A percentile compares a stretch with the other conserved stretches of the same genome.
Conservation (phyloP, 2,329 filamentous ascomycete genomes). For the Colletotrichum australisinense region DNA sequence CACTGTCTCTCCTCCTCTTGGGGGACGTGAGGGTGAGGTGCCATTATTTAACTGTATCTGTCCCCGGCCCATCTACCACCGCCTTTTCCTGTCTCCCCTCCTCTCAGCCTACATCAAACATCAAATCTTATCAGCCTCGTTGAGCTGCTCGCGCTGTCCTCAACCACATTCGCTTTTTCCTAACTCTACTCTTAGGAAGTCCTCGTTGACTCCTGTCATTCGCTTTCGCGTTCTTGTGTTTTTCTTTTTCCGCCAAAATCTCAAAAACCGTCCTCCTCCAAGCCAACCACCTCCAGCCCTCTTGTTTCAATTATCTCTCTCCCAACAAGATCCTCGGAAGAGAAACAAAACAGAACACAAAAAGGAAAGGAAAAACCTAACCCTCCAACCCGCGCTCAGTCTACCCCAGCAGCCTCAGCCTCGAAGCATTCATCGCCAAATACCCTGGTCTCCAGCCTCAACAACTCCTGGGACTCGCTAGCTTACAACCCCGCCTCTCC, state of each 20-base stretch:
- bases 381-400: not conserved
- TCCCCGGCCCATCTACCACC: conserved; percentile 51
- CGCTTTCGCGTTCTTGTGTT: conserved; percentile 69
- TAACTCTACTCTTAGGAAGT: conserved; percentile 68
- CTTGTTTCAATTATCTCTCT: not conserved
- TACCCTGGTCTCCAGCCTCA: conserved; percentile 25
- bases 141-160: conserved; percentile 33
- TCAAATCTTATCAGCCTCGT: conserved; percentile 36
- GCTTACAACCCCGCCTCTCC: not conserved
- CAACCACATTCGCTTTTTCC: conserved; percentile 61
- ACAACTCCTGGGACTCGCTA: conserved; percentile 8
- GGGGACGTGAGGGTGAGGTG: conserved; percentile 11
- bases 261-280: conserved; percentile 40
- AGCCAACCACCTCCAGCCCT: conserved; percentile 38
- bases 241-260: conserved; percentile 47
- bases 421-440: conserved; percentile 9
- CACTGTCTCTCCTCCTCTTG: conserved; percentile 9
- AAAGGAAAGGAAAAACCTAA: conserved; percentile 3
- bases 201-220: conserved; percentile 82
- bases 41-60: conserved; percentile 35
- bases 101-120: conserved; percentile 44
- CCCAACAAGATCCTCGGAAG: conserved; percentile 36
- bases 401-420: not conserved
- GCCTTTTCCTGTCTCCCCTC: conserved; percentile 44
- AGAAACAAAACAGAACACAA: not conserved